Evolutionary conservation across 805 yeast species (phyloP), one percentile per base, ranked within the genome.

Genomic region (Starmerella etchellsii): DNA sequence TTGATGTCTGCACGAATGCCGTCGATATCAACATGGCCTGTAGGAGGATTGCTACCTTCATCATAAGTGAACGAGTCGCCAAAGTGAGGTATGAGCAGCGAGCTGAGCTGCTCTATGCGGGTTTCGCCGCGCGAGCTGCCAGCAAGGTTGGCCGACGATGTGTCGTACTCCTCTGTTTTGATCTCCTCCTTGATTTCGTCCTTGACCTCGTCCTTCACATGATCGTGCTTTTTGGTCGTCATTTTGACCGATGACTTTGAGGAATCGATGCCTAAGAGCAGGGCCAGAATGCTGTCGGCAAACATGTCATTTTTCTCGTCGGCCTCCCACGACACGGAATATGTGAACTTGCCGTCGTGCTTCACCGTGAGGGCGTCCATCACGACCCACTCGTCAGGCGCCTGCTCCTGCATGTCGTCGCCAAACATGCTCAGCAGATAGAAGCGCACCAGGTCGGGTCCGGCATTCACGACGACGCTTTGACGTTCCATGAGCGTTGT

Each of bases 371-470:
- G 70, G 29, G 71, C 72, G 43, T 73, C 74, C 85, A 81, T 78
- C n/a, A 81, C 67, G 42, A 60, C 67, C 27, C 75, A 61, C 21
- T 34, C 18, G 26, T 36, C 26, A 14, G 46, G 34, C 18, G 40
- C 13, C 23, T 43, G 44, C 5, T 48, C 51, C 49, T 77, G 67
- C 3, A 75, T 41, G 2, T 82, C 71, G 34, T 78, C 76, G 1
- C 96, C 97, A 68, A 88, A 91, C 98, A 91, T 91, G 57, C 87
- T 97, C 43, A 78, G 74, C 42, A 91, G 69, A 56, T 91, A 97
- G 85, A 93, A 91, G 45, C 73, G 70, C 44, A 91, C 74, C 42
- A 91, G 66, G 34, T 81, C 80, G 26, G 81, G 72, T 33, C 81
- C 81, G 4, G 95, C 93, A 55, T 78, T 76, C 36, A 91, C 81